A percentile compares a stretch with the other conserved stretches of the same genome.
Conservation (phyloP, 73 alveolate species). For the Paramecium sexaurelia region DNA sequence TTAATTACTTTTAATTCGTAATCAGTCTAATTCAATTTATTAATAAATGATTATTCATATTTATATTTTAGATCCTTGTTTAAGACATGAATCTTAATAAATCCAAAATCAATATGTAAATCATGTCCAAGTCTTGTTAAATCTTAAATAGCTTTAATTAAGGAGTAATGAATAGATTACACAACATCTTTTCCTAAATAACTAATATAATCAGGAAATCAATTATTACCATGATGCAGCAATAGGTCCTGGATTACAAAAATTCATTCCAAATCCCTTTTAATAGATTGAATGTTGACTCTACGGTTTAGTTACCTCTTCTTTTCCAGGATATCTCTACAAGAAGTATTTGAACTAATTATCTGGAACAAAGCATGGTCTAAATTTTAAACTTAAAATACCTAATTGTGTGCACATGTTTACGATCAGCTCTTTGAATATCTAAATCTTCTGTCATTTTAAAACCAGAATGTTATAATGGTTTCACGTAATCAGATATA, state of each 20-base stretch:
- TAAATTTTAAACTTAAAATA: background rate
- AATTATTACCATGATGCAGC: constrained; percentile 64
- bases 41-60: constrained; percentile 50
- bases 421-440: constrained; percentile 62
- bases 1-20: constrained; percentile 56
- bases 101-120: constrained; percentile 64
- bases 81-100: background rate
- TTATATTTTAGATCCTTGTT: constrained; percentile 57
- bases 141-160: constrained; percentile 62
- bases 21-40: constrained; percentile 47
- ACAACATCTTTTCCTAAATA: constrained; percentile 69
- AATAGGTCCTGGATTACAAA: constrained; percentile 69
- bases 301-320: constrained; percentile 53
- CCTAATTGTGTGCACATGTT: constrained; percentile 66
- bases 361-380: constrained; percentile 70
- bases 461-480: constrained; percentile 58
- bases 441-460: constrained; percentile 62
- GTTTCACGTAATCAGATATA: constrained; percentile 57
- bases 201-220: background rate
- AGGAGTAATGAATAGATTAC: constrained; percentile 33
- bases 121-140: constrained; percentile 64
- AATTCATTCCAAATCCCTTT: constrained; percentile 67
- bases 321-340: constrained; percentile 62
- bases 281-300: constrained; percentile 65
- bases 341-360: constrained; percentile 52